Evolutionary conservation across 345 rosid genomes (phyloP).

Genomic region (Rhizophora mangle): DNA sequence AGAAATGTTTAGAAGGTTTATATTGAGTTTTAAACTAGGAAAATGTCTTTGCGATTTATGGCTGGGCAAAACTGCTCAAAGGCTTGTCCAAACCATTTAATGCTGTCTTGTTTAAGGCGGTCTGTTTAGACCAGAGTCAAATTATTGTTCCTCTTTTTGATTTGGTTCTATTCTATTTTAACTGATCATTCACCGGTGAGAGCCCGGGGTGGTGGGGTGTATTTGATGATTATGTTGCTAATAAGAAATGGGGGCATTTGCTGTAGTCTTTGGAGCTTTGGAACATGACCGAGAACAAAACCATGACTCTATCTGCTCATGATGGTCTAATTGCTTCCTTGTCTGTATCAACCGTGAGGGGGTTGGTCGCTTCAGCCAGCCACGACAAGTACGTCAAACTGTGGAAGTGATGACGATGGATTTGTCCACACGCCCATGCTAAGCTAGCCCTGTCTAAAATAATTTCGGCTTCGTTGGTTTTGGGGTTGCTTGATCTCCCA

Average conservation of each 20-base stretch:
- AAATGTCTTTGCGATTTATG: too few species aligned
- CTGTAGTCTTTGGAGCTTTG: conserved; percentile 91
- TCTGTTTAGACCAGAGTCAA: neutral
- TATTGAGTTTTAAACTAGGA: too few species aligned
- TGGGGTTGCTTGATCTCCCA: conserved; percentile 10
- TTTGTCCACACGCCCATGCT: neutral
- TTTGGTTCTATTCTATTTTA: too few species aligned
- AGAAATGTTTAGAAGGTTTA: too few species aligned
- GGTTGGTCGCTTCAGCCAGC: conserved; percentile 92
- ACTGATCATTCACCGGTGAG: too few species aligned
- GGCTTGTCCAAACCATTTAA: neutral
- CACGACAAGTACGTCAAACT: conserved; percentile 86
- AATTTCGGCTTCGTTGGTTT: conserved; percentile 10
- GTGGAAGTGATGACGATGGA: conserved; percentile 56
- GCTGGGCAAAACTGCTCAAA: too few species aligned
- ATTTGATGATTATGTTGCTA: conserved; percentile 1
- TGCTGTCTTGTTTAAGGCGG: neutral
- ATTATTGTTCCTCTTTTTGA: too few species aligned
- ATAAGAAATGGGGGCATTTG: neutral
- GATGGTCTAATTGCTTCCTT: conserved; percentile 73
- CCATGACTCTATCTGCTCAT: conserved; percentile 71
- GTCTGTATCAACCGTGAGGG: conserved; percentile 67
- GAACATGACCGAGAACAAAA: conserved; percentile 86
- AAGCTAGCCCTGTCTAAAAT: conserved; percentile 6
- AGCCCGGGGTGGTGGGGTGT: neutral